These are phyloP conservation scores for Backusella australiensis DNA, from an alignment of 192 early-diverging fungal genomes.

Conservation along the genomic window DNA sequence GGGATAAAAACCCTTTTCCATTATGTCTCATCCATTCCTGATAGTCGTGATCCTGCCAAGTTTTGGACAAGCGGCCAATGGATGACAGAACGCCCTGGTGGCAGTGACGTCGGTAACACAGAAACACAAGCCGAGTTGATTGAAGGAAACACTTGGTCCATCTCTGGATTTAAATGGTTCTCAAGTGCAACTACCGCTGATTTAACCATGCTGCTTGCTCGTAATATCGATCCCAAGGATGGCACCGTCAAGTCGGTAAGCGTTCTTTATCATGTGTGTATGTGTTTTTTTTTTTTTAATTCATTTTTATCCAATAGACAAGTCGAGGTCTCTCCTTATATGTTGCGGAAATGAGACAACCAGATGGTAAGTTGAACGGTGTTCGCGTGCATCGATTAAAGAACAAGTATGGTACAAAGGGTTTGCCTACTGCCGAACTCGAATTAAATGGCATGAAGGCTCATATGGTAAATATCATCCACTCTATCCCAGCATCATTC, in stretches of 20 bases:
- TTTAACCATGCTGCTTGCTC: slow-evolving; percentile 65
- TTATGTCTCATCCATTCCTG: background rate
- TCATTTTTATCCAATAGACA: slow-evolving; percentile 17
- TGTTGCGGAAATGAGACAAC: slow-evolving; percentile 49
- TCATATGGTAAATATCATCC: slow-evolving; percentile 15
- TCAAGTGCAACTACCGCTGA: slow-evolving; percentile 67
- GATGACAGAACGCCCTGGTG: slow-evolving; percentile 77
- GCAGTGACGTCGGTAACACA: slow-evolving; percentile 59
- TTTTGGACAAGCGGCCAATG: slow-evolving; percentile 71
- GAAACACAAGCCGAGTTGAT: slow-evolving; percentile 57
- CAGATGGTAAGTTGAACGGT: slow-evolving; percentile 53
- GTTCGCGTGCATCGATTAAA: slow-evolving; percentile 63
- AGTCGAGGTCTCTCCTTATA: slow-evolving; percentile 61
- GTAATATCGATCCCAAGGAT: slow-evolving; percentile 45
- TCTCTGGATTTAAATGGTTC: slow-evolving; percentile 75
- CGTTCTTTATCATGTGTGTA: no score
- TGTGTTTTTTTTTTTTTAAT: background rate
- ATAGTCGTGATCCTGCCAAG: slow-evolving; percentile 52
- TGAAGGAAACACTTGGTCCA: slow-evolving; percentile 35
- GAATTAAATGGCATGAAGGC: slow-evolving; percentile 54
- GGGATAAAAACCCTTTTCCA: background rate
- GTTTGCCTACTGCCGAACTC: slow-evolving; percentile 74
- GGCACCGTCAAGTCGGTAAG: slow-evolving; percentile 17
- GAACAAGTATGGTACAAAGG: slow-evolving; percentile 69
- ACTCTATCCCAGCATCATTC: no score